Percentiles rank a stretch among this genome's conserved stretches.
Evolutionary conservation across 345 rosid species (phyloP).

Genomic region (Mallotus nudiflorus): DNA sequence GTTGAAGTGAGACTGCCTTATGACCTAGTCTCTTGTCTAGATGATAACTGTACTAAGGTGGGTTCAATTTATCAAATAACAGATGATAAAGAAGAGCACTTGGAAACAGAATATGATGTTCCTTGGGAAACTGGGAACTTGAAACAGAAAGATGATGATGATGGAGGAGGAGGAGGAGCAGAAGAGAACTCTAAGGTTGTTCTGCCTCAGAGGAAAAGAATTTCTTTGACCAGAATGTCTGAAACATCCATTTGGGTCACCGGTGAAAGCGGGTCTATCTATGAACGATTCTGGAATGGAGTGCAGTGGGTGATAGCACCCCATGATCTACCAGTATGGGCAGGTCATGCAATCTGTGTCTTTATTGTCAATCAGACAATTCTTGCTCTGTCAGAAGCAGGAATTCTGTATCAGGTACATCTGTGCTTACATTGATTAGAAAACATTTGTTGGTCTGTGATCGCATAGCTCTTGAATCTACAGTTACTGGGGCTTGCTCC

Average conservation of each 20-base stretch:
- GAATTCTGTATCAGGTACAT: conserved; percentile 57
- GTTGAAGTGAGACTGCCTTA: conserved; percentile 63
- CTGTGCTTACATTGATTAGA: no score
- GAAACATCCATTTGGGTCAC: conserved; percentile 69
- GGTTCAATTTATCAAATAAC: conserved; percentile 40
- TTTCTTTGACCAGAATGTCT: conserved; percentile 58
- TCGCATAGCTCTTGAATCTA: no score
- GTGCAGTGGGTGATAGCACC: conserved; percentile 74
- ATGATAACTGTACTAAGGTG: conserved; percentile 52
- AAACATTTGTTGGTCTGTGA: no score
- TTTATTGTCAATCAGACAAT: conserved; percentile 62
- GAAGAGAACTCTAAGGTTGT: conserved; percentile 24
- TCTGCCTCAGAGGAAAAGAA: conserved; percentile 55
- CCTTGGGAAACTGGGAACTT: conserved; percentile 16
- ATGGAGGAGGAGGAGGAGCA: conserved; percentile 16
- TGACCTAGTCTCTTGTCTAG: conserved; percentile 58
- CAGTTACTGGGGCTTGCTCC: no score
- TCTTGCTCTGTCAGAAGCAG: conserved; percentile 59
- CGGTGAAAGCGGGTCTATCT: conserved; percentile 61
- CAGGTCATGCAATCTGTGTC: conserved; percentile 48
- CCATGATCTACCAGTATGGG: conserved; percentile 48
- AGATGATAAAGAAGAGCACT: conserved; percentile 19
- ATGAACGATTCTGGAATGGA: conserved; percentile 80
- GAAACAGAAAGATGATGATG: conserved; percentile 23
- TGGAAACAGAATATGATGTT: conserved; percentile 18